These are phyloP conservation scores for Hyphopichia buzzinii DNA, from an alignment of 1,139 yeast species.

Conservation along the genomic window DNA sequence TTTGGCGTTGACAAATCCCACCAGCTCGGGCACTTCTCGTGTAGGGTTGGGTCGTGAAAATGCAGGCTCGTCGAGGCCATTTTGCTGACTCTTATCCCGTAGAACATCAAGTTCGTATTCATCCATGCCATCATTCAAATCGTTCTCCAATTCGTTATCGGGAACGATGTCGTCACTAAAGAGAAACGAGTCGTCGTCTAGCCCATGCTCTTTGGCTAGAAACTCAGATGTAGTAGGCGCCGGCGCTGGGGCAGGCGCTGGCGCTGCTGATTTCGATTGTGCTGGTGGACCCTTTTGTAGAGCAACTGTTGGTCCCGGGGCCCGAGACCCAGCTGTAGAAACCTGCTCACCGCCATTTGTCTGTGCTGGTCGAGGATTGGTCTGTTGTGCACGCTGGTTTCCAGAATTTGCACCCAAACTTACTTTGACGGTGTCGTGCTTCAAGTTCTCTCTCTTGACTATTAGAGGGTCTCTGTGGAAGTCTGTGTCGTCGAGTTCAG, in stretches of 20 bases:
- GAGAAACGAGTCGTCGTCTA: slow-evolving; percentile 57
- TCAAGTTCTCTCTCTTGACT: slow-evolving; percentile 27
- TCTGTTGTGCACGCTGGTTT: slow-evolving; percentile 3
- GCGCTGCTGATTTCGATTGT: slow-evolving; percentile 5
- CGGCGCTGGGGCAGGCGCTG: slow-evolving; percentile 7
- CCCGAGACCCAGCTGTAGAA: slow-evolving; percentile 1
- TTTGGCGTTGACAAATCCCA: slow-evolving; percentile 58
- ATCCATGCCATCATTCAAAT: slow-evolving; percentile 25
- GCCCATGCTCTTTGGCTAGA: slow-evolving; percentile 15
- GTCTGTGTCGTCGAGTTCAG: slow-evolving; percentile 50
- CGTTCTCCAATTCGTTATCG: slow-evolving; percentile 35
- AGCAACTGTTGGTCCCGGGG: neutral
- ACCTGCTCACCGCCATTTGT: neutral
- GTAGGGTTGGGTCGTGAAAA: slow-evolving; percentile 5
- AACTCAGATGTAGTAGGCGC: slow-evolving; percentile 6
- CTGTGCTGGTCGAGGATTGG: neutral
- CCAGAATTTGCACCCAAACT: too few species aligned
- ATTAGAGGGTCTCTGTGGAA: slow-evolving; percentile 40
- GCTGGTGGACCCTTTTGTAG: slow-evolving; percentile 2
- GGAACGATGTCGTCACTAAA: slow-evolving; percentile 62
- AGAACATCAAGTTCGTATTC: slow-evolving; percentile 29
- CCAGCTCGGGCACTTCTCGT: slow-evolving; percentile 12
- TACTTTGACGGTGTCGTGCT: slow-evolving; percentile 8
- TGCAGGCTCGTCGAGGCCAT: slow-evolving; percentile 9
- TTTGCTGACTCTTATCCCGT: slow-evolving; percentile 13